Base-by-base conservation (phyloP, 441 rosid species). In the Metrosideros polymorpha region DNA sequence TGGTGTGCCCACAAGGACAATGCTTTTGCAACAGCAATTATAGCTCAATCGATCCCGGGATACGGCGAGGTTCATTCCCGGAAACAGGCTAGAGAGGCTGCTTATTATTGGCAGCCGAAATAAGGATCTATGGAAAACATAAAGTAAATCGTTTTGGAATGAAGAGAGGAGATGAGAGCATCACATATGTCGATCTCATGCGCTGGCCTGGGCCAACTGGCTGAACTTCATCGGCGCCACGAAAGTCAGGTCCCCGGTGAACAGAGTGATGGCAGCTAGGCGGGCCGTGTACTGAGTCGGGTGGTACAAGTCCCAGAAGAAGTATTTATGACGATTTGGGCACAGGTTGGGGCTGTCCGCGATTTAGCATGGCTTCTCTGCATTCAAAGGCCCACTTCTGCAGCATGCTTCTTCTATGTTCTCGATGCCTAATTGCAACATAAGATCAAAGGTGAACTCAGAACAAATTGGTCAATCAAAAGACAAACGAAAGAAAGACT, bases 231-330 rank as follows among this genome's bases (percentile, higher is more conserved):
- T 86, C 5, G 92, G 93, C 8, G 45, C 27, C 12, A 89, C 91
- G 19, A 86, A 85, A 6, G 29, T 4, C 3, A 24, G 0, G 9
- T 42, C 50, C 59, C 89, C 92, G 52, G 83, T 83, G 45, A 83
- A 91, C 2, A 89, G 83, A 7, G 86, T 54, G 24, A 43, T 8
- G 17, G 94, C 91, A 3, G 91, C 91, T 75, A 91, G 83, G 35
- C 8, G 6, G 8, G 92, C 55, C 30, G 84, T 89, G 22, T 61
- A 59, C 27, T 90, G 54, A 25, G 92, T 87, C 13, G 91, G 93
- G 87, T 91, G 95, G 86, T 84, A 89, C 50, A 61, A 13, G 82
- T 93, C 93, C 92, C 93, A 92, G 57, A 92, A 93, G 32, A 89
- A 39, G 88, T 86, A 86, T 3, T 82, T 86, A 0, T 19, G 7